Base-by-base conservation (phyloP, 2,329 filamentous ascomycete species). In the Apiospora malaysiana region DNA sequence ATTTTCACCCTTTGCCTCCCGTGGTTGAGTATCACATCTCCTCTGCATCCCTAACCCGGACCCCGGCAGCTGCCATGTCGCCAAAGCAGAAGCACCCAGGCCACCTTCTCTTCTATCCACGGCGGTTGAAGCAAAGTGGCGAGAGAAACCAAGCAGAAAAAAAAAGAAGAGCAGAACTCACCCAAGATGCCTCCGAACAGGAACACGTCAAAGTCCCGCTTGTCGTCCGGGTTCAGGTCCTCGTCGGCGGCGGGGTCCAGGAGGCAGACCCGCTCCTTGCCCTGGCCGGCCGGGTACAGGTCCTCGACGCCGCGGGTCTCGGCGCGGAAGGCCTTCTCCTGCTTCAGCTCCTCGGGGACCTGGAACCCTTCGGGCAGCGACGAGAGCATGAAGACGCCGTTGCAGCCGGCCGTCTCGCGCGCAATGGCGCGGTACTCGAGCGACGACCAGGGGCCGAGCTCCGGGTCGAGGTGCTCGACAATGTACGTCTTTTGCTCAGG, bases 171-270 rank as follows among this genome's bases (percentile, higher is more conserved):
- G 10, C 25, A 12, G 42, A 70, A 81, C 85, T 78, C 85, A 96
- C 94, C 96, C 73, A 99, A 84, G 77, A 99, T 99, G 18, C 96
- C 96, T 65, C 96, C 96, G 83, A 99, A 99, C 65, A 99, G 84
- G 79, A 98, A 99, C 12, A 93, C 92, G 77, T 97, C 94, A 82
- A 99, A 99, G 2, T 81, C 83, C 45, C 93, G 89, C 27, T 90
- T 93, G 83, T 99, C 96, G 71, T 92, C 91, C 0, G 96, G 96
- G 66, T 88, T 89, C 76, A 99, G 82, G 78, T 99, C 96, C 78
- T 91, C 90, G 73, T 88, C 86, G 5, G 94, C 96, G 59, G 93
- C 86, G 1, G 96, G 96, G 82, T 99, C 96, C 66, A 99, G 86
- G 73, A 99, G 86, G 80, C 96, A 98, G 66, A 98, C 93, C 73